Evolutionary conservation across 2,329 filamentous ascomycete genomes (phyloP), one percentile per base, ranked within the genome.

Genomic region (Sphaerulina vaccinii): DNA sequence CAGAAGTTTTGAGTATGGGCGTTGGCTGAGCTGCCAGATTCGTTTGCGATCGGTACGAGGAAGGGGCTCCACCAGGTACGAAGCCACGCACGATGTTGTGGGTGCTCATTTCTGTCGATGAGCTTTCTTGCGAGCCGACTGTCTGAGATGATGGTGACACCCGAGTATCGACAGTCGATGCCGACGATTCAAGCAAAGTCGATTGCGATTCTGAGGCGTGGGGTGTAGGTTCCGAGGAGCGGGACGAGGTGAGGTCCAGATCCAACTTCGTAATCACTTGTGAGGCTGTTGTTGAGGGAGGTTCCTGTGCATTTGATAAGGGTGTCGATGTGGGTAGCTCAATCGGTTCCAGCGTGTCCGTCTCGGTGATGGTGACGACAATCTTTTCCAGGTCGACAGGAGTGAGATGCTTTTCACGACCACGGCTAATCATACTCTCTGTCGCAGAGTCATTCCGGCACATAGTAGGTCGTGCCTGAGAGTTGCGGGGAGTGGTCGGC

Each of bases 301-400:
- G 51, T 27, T 58, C 55, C n/a, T 27, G 19, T 29, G 51, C 43
- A 38, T 42, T 42, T 16, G 44, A 46, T 23, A 48, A 46, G 29
- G 58, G 48, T 38, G 55, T 56, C 13, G 65, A 54, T 53, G 67
- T 61, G 23, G 63, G 59, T 50, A 71, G 70, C 44, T 79, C 73
- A 32, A 83, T 70, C 3, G 81, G 81, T 64, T 81, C 77, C 18
- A 92, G 76, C 39, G 80, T 79, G 70, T 84, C 84, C 72, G 88
- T 90, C 71, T 93, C 87, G 71, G 95, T 88, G 68, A 96, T 96
- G 33, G 86, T 90, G 51, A 88, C 83, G 36, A 96, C 89, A 82
- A 97, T 95, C 75, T 95, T 95, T 72, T 96, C 90, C 23, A 97
- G 79, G 63, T 93, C 88, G 65, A 89, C 82, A 5, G 92, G 90